Percentiles rank a stretch among this genome's conserved stretches.
These are phyloP conservation scores for Irpex sp. DNA, from an alignment of 1,284 basidiomycete species.

Conservation along the genomic window DNA sequence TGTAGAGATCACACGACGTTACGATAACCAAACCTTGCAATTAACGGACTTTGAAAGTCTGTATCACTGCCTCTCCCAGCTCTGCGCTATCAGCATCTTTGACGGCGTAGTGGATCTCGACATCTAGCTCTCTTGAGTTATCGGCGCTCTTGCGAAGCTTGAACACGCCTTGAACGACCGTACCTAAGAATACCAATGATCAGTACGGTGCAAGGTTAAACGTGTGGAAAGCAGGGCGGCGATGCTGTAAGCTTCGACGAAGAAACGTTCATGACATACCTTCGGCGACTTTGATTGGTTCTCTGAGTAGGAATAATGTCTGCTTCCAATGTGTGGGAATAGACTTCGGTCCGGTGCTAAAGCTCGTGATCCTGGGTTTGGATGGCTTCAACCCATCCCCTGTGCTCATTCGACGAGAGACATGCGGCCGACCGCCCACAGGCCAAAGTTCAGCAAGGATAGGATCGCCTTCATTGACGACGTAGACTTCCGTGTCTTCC, in stretches of 20 bases:
- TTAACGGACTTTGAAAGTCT: constrained; percentile 75
- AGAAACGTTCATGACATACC: constrained; percentile 42
- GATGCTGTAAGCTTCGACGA: constrained; percentile 3
- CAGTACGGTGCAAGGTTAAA: background rate
- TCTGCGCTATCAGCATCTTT: constrained; percentile 29
- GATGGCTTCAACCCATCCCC: constrained; percentile 30
- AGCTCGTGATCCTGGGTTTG: constrained; percentile 65
- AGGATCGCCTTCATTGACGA: constrained; percentile 54
- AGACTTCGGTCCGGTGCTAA: constrained; percentile 88
- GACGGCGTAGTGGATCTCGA: constrained; percentile 86
- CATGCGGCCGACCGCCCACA: constrained; percentile 55
- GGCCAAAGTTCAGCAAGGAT: constrained; percentile 77
- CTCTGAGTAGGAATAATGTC: constrained; percentile 83
- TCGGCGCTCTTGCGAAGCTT: constrained; percentile 75
- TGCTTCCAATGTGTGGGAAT: constrained; percentile 99
- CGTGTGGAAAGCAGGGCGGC: background rate
- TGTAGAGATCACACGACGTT: constrained; percentile 19
- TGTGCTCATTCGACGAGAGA: constrained; percentile 42
- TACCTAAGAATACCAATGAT: constrained; percentile 42
- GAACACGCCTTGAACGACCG: constrained; percentile 78
- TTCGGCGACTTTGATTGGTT: constrained; percentile 72
- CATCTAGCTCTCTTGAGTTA: constrained; percentile 89
- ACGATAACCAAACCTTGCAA: background rate
- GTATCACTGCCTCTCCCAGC: constrained; percentile 50
- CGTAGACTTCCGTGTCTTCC: constrained; percentile 44